phyloP scores from a whole-genome alignment of 1,284 basidiomycete species.

The Malassezia dermatis region DNA sequence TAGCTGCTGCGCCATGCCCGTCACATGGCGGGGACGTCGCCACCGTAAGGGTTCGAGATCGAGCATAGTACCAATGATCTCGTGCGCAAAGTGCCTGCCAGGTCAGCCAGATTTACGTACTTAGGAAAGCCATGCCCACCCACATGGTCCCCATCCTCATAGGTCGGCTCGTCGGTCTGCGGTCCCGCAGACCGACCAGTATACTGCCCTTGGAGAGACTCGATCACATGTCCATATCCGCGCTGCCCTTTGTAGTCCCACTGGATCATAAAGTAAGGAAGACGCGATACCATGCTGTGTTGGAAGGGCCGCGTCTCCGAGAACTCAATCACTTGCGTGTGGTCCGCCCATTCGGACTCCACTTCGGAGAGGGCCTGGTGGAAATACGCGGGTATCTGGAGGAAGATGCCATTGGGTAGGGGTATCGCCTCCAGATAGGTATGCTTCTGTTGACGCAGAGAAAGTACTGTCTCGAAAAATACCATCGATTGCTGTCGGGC shows the following conservation, averaged over 20 bases:
- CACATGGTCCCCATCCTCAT: constrained; percentile 72
- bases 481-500: constrained; percentile 71
- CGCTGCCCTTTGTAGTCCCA: constrained; percentile 78
- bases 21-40: constrained; percentile 60
- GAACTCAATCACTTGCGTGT: constrained; percentile 92
- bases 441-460: constrained; percentile 74
- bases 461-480: constrained; percentile 85
- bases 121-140: constrained; percentile 56
- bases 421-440: constrained; percentile 84
- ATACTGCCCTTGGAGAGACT: constrained; percentile 53
- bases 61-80: constrained; percentile 84
- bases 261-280: constrained; percentile 97
- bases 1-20: constrained; percentile 51
- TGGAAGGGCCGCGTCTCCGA: constrained; percentile 49
- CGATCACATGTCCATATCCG: constrained; percentile 65
- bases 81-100: constrained; percentile 61
- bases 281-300: constrained; percentile 66
- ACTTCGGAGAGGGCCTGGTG: constrained; percentile 80
- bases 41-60: constrained; percentile 78
- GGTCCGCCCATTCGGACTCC: constrained; percentile 92
- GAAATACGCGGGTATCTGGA: constrained; percentile 83
- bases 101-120: constrained; percentile 7
- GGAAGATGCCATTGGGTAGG: constrained; percentile 70
- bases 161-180: constrained; percentile 34
- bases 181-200: constrained; percentile 55